Evolutionary conservation across 2,329 filamentous ascomycete genomes (phyloP).

Genomic region (Diaporthe caulivora): DNA sequence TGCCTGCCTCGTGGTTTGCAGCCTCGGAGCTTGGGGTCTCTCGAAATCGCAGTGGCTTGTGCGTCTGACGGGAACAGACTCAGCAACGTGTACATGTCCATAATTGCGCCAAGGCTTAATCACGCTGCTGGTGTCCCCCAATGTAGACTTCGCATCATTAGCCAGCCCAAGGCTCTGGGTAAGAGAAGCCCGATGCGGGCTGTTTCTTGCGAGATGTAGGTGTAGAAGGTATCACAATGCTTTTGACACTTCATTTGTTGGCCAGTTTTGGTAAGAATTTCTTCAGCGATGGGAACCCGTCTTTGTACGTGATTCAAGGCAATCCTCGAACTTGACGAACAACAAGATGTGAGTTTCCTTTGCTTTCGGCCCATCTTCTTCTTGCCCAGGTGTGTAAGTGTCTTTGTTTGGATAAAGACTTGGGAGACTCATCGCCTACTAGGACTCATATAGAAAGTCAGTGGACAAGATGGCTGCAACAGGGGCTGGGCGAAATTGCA

Average conservation of each 20-base stretch:
- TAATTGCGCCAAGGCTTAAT: no score
- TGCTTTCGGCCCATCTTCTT: background rate
- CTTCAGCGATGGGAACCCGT: background rate
- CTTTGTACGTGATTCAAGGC: background rate
- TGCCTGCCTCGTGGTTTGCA: background rate
- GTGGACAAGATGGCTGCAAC: no score
- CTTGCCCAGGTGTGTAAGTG: no score
- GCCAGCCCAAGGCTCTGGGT: background rate
- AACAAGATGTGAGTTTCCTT: no score
- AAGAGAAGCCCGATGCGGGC: background rate
- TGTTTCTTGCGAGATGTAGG: background rate
- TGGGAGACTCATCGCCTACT: no score
- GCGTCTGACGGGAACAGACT: background rate
- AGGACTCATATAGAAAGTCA: no score
- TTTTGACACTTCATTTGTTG: no score
- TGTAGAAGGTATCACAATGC: background rate
- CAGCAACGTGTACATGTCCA: background rate
- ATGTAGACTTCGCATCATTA: background rate
- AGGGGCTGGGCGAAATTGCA: no score
- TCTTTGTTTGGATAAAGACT: no score
- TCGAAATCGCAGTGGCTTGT: background rate
- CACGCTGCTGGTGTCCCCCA: no score
- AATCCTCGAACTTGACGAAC: background rate
- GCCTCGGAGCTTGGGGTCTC: slow-evolving; percentile 1
- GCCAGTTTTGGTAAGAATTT: background rate